Conservation (phyloP, 2,329 filamentous ascomycete species). For the Talaromyces albobiverticillius region DNA sequence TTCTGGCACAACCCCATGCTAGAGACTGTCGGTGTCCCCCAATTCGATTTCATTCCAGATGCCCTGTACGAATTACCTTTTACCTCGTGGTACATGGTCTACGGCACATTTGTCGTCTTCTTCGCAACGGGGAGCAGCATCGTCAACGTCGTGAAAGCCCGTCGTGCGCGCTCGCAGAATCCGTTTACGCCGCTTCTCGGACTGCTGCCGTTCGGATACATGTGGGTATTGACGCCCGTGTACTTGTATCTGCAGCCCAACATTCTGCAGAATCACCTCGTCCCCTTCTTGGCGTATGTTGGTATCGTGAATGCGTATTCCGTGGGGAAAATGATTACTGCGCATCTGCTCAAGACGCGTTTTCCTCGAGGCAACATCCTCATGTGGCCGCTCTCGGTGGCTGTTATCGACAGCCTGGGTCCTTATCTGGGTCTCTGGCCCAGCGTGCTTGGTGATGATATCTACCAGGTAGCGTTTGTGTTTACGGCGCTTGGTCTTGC, state of each 20-base stretch:
- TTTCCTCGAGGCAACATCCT: conserved; percentile 93
- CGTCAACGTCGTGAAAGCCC: conserved; percentile 78
- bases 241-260: conserved; percentile 84
- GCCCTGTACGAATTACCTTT: conserved; percentile 75
- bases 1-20: conserved; percentile 91
- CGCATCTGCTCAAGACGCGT: conserved; percentile 79
- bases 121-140: conserved; percentile 75
- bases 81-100: conserved; percentile 88
- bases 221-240: conserved; percentile 71
- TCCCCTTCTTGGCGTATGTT: conserved; percentile 86
- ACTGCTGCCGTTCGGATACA: conserved; percentile 73
- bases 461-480: conserved; percentile 89
- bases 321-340: conserved; percentile 92
- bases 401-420: conserved; percentile 76
- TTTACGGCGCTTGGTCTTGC: conserved; percentile 83
- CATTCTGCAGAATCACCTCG: conserved; percentile 77
- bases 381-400: conserved; percentile 71
- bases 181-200: conserved; percentile 69
- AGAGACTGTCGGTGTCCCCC: conserved; percentile 64
- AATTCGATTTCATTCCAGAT: conserved; percentile 63
- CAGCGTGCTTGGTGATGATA: conserved; percentile 67
- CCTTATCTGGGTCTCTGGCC: conserved; percentile 68
- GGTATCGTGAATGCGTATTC: conserved; percentile 92
- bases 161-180: conserved; percentile 69
- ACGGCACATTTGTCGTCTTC: conserved; percentile 75